Percentiles rank a stretch among this genome's conserved stretches.
These are phyloP conservation scores for Aspergillus pseudoviridinutans DNA, from an alignment of 2,329 filamentous ascomycete species.

Conservation along the genomic window DNA sequence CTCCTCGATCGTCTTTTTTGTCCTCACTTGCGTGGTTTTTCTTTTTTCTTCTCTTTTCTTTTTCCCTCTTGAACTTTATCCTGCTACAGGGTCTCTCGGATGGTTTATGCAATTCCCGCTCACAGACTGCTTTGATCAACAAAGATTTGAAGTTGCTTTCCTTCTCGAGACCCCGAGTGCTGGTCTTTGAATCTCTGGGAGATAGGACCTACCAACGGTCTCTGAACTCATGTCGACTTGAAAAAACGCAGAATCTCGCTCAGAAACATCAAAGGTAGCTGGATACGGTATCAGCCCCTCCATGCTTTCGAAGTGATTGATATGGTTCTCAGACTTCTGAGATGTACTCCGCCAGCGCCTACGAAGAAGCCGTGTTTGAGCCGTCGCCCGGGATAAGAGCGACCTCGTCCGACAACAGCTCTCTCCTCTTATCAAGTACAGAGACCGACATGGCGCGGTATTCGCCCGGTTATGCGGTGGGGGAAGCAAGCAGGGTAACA, in stretches of 20 bases:
- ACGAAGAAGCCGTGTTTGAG: conserved; percentile 2
- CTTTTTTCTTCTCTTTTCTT: not conserved
- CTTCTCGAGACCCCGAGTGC: not conserved
- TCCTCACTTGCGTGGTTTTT: not conserved
- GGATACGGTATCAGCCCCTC: not conserved
- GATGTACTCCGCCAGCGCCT: conserved; percentile 4
- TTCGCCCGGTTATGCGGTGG: conserved; percentile 5
- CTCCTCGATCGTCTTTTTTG: not conserved
- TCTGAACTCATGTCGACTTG: not conserved
- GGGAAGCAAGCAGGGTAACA: conserved; percentile 1
- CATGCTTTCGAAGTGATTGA: conserved; percentile 1
- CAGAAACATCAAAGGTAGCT: not conserved
- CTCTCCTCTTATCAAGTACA: not conserved
- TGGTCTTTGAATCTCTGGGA: not conserved
- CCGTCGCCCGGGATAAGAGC: not conserved
- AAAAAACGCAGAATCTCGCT: not conserved
- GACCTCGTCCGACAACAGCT: not conserved
- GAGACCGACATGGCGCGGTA: conserved; percentile 10
- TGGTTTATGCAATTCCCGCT: not conserved
- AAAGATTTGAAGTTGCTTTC: not conserved
- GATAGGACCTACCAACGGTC: not conserved
- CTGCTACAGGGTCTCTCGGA: not conserved
- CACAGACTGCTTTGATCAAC: not conserved
- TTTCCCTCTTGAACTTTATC: not conserved
- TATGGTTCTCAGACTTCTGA: not conserved